Percentiles rank a stretch among this genome's conserved stretches.
These are phyloP conservation scores for Chlamydomonas sphaeroides DNA, from an alignment of 139 green algal genomes.

Conservation along the genomic window DNA sequence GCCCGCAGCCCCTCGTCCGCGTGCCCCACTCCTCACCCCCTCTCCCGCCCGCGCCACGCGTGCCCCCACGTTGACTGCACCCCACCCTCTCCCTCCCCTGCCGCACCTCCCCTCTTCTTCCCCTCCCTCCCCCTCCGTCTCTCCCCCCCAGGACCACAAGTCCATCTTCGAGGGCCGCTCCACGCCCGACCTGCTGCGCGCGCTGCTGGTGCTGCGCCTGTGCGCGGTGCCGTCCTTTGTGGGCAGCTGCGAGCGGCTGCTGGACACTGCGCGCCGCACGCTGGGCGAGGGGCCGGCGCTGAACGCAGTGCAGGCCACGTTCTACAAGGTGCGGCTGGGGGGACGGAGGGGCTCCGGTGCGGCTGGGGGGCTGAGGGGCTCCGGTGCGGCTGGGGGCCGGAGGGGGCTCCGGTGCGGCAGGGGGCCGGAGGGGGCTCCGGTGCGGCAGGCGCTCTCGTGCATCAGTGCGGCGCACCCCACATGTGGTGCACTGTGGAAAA, in stretches of 20 bases:
- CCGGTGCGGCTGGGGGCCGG: too few relatives aligned
- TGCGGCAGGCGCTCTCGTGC: too few relatives aligned
- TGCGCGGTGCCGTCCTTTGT: slow-evolving; percentile 32
- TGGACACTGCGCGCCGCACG: slow-evolving; percentile 55
- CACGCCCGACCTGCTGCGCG: slow-evolving; percentile 25
- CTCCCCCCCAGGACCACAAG: slow-evolving; percentile 21
- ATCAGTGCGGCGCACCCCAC: too few relatives aligned
- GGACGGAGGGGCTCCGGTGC: background rate
- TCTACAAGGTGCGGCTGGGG: too few relatives aligned
- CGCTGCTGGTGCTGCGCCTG: slow-evolving; percentile 43
- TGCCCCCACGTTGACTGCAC: background rate
- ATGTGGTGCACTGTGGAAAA: too few relatives aligned
- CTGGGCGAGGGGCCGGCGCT: slow-evolving; percentile 3
- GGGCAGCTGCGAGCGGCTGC: slow-evolving; percentile 51
- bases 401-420: too few relatives aligned
- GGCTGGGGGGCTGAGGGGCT: too few relatives aligned
- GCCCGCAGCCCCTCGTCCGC: too few relatives aligned
- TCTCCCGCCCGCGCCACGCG: background rate
- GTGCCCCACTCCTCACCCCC: background rate
- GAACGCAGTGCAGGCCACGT: background rate
- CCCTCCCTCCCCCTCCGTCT: background rate
- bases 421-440: too few relatives aligned
- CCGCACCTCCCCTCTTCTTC: background rate
- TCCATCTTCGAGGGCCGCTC: slow-evolving; percentile 33
- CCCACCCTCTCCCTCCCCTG: background rate